phyloP scores from a whole-genome alignment of 352 stramenopile genomes.

The Phytophthora colocasiae region DNA sequence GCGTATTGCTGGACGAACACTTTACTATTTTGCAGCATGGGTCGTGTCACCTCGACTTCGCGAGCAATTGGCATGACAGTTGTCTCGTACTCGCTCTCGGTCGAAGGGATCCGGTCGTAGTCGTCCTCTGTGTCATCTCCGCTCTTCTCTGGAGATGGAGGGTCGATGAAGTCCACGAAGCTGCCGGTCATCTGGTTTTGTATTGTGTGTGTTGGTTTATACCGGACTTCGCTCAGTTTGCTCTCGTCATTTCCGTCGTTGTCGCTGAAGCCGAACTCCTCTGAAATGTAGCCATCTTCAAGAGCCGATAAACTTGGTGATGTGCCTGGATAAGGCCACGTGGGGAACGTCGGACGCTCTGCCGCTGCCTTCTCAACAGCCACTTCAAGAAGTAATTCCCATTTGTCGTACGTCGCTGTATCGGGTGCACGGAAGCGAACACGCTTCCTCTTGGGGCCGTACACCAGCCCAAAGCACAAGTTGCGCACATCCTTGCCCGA shows the following conservation, averaged over 20 bases:
- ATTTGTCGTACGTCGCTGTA: conserved; percentile 34
- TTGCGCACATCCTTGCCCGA: conserved; percentile 42
- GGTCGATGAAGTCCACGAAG: conserved; percentile 33
- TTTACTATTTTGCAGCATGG: not conserved
- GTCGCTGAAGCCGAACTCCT: conserved; percentile 43
- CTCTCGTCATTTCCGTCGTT: conserved; percentile 23
- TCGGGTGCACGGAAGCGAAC: conserved; percentile 37
- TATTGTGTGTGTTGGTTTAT: not conserved
- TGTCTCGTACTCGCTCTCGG: conserved; percentile 28
- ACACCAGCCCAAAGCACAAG: conserved; percentile 39
- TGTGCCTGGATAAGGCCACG: conserved; percentile 19
- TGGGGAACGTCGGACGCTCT: conserved; percentile 33
- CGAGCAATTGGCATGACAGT: conserved; percentile 13
- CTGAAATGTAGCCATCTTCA: conserved; percentile 31
- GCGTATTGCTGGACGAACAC: conserved; percentile 7
- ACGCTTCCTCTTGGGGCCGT: conserved; percentile 40
- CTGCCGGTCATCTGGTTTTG: conserved; percentile 25
- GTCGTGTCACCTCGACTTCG: conserved; percentile 20
- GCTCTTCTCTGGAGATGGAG: conserved; percentile 21
- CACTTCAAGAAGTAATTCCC: conserved; percentile 36
- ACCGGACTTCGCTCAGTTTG: conserved; percentile 7
- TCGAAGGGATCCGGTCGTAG: conserved; percentile 12
- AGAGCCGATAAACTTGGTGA: conserved; percentile 29
- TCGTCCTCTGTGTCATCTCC: conserved; percentile 17
- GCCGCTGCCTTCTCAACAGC: conserved; percentile 39